Evolutionary conservation across 2,329 filamentous ascomycete species (phyloP), one percentile per base, ranked within the genome.

Genomic region (Aspergillus melleus): DNA sequence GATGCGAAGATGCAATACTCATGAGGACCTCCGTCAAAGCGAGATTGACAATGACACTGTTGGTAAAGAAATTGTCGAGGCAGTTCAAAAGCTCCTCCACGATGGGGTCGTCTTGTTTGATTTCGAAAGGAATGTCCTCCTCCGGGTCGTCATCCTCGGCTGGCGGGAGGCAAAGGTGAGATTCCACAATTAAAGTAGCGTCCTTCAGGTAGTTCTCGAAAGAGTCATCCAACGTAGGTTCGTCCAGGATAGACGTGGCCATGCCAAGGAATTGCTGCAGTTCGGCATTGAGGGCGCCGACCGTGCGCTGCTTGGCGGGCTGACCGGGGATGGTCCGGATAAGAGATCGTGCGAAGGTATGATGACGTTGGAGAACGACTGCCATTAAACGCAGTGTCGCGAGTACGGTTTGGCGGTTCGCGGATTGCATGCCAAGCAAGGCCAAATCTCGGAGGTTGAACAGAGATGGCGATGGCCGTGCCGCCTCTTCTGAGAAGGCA

Each of bases 381-480:
- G 92, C 94, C 16, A 96, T 84, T 6, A 99, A 83, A 66, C 94
- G 92, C 50, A 99, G 81, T 0, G 94, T 96, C 11, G 96, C 91
- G 64, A 91, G 88, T 16, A 96, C 89, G 0, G 95, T 98, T 72
- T 97, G 93, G 55, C 90, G 85, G 69, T 95, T 97, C 49, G 85
- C 83, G 0, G 95, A 98, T 59, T 88, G 85, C 26, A 97, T 81
- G 69, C 93, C 96, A 39, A 92, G 90, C 2, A 96, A 82, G 30
- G 96, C 89, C 12, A 99, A 84, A 76, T 99, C 95, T 24, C 96
- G 91, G 10, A 99, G 80, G 71, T 96, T 98, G 80, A 97, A 99
- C 0, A 99, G 82, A 14, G 92, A 85, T 0, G 95, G 95, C 1
- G 93, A 95, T 10, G 90, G 84, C 14, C 86, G 81, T 57, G 95